Evolutionary conservation across 768 basidiomycete species (phyloP), one percentile per base, ranked within the genome.

Genomic region (Lactarius trivialis): DNA sequence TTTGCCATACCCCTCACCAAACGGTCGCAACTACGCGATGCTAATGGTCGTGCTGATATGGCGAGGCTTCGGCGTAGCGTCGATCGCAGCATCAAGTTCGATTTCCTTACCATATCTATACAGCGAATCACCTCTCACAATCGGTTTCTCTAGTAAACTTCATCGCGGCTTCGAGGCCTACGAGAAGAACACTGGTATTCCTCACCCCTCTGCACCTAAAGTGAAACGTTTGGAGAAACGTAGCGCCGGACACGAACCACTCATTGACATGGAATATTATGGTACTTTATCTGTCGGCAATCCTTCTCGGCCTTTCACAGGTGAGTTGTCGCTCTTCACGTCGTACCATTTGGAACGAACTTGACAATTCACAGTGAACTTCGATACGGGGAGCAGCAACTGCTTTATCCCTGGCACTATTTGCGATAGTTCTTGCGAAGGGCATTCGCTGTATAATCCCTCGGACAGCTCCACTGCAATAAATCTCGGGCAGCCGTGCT

Each of bases 331-430:
- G 1, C 9, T 26, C 14, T 9, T 48, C 11, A 26, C 7, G 26
- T 11, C 4, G 14, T 26, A 15, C 45, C 6, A 21, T 48, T 6
- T 39, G 14, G 17, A 26, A 15, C 14, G n/a, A 26, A 21, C 19
- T 36, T 30, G 19, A 9, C 5, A 19, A 14, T 28, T 4, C 21
- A n/a, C 51, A 39, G 69, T 79, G 58, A 74, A 77, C 63, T 76
- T 78, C 60, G 77, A 79, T 65, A 79, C 67, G 6, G 70, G 68
- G 5, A 68, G 66, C 59, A 63, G 66, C 58, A 67, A 77, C 65
- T 56, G 76, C 54, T 68, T 73, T 68, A 67, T 80, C 36, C 76
- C 78, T 11, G 60, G 65, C 4, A 24, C 66, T 48, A 26, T 48
- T 41, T 77, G 77, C 59, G 59, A 43, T 37, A 41, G 39, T 30